Evolutionary conservation across 2,329 filamentous ascomycete genomes (phyloP).

Genomic region (Thielaviopsis cerberus): DNA sequence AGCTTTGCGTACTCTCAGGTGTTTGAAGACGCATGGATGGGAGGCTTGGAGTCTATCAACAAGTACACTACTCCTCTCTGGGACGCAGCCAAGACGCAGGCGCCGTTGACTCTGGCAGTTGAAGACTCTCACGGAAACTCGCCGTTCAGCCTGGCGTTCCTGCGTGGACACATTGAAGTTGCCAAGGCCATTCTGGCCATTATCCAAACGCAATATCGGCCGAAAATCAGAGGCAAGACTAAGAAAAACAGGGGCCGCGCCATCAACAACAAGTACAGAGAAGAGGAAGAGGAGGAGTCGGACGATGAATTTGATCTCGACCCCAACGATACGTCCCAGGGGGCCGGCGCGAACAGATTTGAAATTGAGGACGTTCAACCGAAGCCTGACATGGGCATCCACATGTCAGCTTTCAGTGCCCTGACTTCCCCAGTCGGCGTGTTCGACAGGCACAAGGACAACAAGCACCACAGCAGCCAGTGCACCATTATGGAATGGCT

Average conservation of each 20-base stretch:
- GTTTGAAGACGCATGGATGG: conserved; percentile 56
- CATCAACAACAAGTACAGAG: no score
- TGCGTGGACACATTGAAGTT: conserved; percentile 44
- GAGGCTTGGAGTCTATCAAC: conserved; percentile 50
- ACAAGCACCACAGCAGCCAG: neutral
- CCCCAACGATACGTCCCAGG: no score
- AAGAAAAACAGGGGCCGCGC: no score
- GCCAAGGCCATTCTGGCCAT: conserved; percentile 54
- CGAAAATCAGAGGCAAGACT: conserved; percentile 33
- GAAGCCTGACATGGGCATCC: conserved; percentile 33
- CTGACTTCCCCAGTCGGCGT: neutral
- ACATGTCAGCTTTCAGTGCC: neutral
- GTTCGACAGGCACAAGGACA: neutral
- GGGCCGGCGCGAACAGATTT: conserved; percentile 30
- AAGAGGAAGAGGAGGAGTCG: conserved; percentile 18
- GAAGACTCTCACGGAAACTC: conserved; percentile 30
- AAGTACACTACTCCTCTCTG: conserved; percentile 41
- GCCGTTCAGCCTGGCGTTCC: conserved; percentile 50
- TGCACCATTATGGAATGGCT: conserved; percentile 33
- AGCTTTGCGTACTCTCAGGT: conserved; percentile 41
- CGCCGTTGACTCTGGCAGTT: conserved; percentile 46
- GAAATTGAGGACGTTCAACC: conserved; percentile 50
- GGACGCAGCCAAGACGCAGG: conserved; percentile 31
- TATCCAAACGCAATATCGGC: conserved; percentile 46
- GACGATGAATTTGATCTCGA: conserved; percentile 21